These are phyloP conservation scores for Blastocystis hominis DNA, from an alignment of 352 stramenopile species.

Conservation along the genomic window DNA sequence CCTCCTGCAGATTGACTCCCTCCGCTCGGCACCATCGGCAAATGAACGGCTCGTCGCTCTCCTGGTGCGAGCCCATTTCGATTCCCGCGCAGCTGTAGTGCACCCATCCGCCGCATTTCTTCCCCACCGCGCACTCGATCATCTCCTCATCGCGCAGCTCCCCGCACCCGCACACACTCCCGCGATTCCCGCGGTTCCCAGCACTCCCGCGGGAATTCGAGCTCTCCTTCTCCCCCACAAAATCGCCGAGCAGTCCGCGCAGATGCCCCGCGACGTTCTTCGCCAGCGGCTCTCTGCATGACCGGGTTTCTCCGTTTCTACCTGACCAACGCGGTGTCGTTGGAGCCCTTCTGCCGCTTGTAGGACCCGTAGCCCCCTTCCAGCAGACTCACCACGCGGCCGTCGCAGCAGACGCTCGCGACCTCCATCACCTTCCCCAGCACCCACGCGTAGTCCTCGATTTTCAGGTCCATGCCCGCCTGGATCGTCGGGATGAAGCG, in stretches of 20 bases:
- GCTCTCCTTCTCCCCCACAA: background rate
- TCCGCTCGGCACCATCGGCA: constrained; percentile 49
- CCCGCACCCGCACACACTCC: constrained; percentile 7
- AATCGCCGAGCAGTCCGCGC: constrained; percentile 23
- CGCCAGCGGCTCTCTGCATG: constrained; percentile 22
- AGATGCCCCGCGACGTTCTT: constrained; percentile 45
- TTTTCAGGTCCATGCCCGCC: constrained; percentile 66
- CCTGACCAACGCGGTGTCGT: background rate
- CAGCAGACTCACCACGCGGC: constrained; percentile 82
- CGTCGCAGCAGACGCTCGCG: constrained; percentile 82
- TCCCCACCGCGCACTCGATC: constrained; percentile 41
- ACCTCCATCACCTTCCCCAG: constrained; percentile 74
- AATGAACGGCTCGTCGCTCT: constrained; percentile 45
- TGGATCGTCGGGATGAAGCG: constrained; percentile 62
- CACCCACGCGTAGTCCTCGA: constrained; percentile 76
- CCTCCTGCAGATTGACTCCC: background rate
- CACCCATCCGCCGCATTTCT: constrained; percentile 54
- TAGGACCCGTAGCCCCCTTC: constrained; percentile 79
- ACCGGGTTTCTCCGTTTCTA: background rate
- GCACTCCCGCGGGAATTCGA: background rate
- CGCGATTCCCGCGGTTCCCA: background rate
- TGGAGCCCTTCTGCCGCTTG: constrained; percentile 4
- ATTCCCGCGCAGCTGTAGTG: constrained; percentile 49
- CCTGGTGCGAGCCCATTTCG: constrained; percentile 13
- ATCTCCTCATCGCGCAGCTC: constrained; percentile 35